Evolutionary conservation across 202 grass and related monocot species (phyloP).

Genomic region (Brachypodium distachyon): DNA sequence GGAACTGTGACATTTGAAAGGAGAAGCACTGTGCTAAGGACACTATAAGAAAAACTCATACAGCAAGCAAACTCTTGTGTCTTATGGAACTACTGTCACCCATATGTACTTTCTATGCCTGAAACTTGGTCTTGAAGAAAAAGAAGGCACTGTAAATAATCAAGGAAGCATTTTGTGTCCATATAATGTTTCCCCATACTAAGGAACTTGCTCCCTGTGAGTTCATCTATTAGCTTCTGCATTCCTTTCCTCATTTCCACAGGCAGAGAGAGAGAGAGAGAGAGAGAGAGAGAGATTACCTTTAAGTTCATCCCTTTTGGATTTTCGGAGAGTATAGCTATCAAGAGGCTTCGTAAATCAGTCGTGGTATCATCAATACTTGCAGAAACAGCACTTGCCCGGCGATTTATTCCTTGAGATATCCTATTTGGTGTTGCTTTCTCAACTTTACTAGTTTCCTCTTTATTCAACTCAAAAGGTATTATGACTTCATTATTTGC

Average conservation of each 20-base stretch:
- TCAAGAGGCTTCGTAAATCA: constrained; percentile 54
- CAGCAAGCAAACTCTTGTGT: background rate
- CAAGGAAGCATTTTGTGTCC: background rate
- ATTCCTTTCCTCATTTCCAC: constrained; percentile 7
- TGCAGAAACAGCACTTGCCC: constrained; percentile 25
- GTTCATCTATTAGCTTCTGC: background rate
- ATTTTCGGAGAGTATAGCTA: constrained; percentile 69
- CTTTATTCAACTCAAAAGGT: constrained; percentile 62
- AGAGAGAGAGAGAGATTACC: constrained; percentile 28
- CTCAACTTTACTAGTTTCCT: constrained; percentile 44
- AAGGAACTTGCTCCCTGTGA: background rate
- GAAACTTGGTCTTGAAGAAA: background rate
- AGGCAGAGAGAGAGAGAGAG: background rate
- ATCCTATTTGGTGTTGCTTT: constrained; percentile 48
- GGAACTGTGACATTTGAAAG: constrained; percentile 9
- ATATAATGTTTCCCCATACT: background rate
- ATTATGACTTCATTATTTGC: constrained; percentile 63
- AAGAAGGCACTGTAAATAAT: background rate
- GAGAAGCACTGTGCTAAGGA: constrained; percentile 3
- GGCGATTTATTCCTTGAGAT: constrained; percentile 37
- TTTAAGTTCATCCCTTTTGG: constrained; percentile 86
- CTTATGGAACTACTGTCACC: background rate
- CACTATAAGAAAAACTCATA: background rate
- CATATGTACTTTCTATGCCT: background rate
- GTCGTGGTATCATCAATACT: constrained; percentile 43